These are phyloP conservation scores for Wickerhamomyces tratensis DNA, from an alignment of 805 yeast genomes.

Conservation along the genomic window DNA sequence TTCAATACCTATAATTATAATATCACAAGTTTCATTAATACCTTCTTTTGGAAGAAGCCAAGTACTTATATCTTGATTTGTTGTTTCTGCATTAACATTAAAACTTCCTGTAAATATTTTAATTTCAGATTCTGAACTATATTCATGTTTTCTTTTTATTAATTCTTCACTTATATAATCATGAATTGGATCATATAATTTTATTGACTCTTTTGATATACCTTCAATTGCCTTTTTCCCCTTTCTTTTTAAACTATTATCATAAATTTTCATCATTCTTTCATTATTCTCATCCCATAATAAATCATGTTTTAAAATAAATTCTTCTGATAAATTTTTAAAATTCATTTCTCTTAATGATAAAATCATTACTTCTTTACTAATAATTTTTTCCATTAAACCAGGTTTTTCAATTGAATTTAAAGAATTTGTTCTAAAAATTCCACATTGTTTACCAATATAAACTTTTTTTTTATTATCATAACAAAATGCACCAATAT, in stretches of 20 bases:
- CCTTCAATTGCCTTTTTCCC: conserved; percentile 18
- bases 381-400: conserved; percentile 58
- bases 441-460: conserved; percentile 80
- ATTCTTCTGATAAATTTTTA: conserved; percentile 28
- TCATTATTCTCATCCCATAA: conserved; percentile 94
- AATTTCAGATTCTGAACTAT: conserved; percentile 51
- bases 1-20: conserved; percentile 78
- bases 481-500: conserved; percentile 78
- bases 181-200: conserved; percentile 80
- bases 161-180: conserved; percentile 72
- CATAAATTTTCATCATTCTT: conserved; percentile 72
- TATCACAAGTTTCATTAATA: conserved; percentile 40
- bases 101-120: conserved; percentile 75
- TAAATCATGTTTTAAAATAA: conserved; percentile 61
- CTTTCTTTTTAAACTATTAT: conserved; percentile 22
- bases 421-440: conserved; percentile 80
- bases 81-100: conserved; percentile 68
- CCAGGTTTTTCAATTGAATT: conserved; percentile 88
- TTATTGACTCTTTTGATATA: conserved; percentile 31
- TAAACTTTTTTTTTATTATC: conserved; percentile 51
- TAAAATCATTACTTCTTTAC: conserved; percentile 49
- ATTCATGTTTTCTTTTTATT: conserved; percentile 36
- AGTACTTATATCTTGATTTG: conserved; percentile 46
- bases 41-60: conserved; percentile 74
- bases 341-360: conserved; percentile 33